A percentile compares a stretch with the other conserved stretches of the same genome.
phyloP scores from a whole-genome alignment of 768 basidiomycete species.

The Termitomyces sp. region DNA sequence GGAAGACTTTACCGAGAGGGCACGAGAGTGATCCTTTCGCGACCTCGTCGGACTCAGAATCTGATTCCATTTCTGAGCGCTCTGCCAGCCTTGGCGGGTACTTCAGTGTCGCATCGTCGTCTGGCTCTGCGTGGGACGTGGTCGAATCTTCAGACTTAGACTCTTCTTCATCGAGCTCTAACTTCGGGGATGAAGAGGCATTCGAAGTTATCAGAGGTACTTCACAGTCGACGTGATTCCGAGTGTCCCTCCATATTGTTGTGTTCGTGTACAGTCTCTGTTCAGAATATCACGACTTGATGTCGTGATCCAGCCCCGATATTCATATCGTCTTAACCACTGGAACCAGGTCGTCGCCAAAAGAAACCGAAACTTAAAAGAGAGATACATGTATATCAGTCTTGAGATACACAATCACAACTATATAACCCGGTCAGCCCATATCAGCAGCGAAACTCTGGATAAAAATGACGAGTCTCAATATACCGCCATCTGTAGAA shows the following conservation, averaged over 20 bases:
- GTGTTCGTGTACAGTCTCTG: background rate
- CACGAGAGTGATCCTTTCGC: conserved; percentile 1
- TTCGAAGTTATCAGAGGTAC: background rate
- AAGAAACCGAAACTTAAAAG: background rate
- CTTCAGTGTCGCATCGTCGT: conserved; percentile 1
- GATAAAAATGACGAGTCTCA: background rate
- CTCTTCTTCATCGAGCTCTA: background rate
- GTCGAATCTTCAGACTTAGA: conserved; percentile 12
- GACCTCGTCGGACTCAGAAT: conserved; percentile 5
- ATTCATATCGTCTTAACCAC: background rate
- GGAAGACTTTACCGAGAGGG: background rate
- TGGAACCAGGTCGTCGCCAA: background rate
- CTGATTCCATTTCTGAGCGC: background rate
- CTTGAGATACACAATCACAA: background rate
- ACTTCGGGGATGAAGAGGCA: background rate
- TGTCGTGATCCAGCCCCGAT: background rate
- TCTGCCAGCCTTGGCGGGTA: conserved; percentile 7
- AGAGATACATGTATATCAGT: background rate
- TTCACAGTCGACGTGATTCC: background rate
- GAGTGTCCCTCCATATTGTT: background rate
- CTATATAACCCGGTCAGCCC: background rate
- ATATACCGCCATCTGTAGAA: background rate
- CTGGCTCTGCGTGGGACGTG: conserved; percentile 8
- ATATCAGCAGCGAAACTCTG: background rate
- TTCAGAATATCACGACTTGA: background rate